These are phyloP conservation scores for Gilbertella persicaria DNA, from an alignment of 371 early-diverging fungal genomes.

Conservation along the genomic window DNA sequence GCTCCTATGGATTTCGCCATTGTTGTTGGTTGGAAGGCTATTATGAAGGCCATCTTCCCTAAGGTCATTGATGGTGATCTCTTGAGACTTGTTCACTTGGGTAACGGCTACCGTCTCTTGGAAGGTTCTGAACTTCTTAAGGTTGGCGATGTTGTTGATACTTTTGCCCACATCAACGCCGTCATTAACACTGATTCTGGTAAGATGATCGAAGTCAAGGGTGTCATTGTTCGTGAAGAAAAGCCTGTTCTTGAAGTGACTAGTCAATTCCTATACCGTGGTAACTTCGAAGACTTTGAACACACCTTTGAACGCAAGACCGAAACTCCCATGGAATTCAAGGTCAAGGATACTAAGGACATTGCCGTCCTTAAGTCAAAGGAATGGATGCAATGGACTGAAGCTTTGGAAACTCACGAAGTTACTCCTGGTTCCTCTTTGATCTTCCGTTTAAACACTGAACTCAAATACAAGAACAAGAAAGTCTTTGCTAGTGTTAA, in stretches of 20 bases:
- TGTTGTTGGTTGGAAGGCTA: conserved; percentile 92
- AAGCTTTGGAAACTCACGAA: conserved; percentile 61
- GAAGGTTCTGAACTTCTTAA: conserved; percentile 78
- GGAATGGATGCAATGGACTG: conserved; percentile 85
- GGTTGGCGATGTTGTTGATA: conserved; percentile 85
- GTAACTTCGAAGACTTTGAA: conserved; percentile 79
- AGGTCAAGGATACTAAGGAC: conserved; percentile 75
- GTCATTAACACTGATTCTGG: conserved; percentile 85
- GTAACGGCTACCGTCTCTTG: conserved; percentile 91
- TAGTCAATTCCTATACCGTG: conserved; percentile 92
- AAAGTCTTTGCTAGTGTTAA: conserved; percentile 67
- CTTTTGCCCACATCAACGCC: conserved; percentile 77
- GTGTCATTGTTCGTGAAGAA: conserved; percentile 62
- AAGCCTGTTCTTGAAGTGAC: conserved; percentile 76
- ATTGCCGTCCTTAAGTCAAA: conserved; percentile 89
- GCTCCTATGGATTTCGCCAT: conserved; percentile 96
- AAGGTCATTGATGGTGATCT: conserved; percentile 94
- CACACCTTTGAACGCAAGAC: conserved; percentile 82
- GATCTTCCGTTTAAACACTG: conserved; percentile 83
- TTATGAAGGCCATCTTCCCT: conserved; percentile 93
- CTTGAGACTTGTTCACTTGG: conserved; percentile 89
- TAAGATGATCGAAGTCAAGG: conserved; percentile 91
- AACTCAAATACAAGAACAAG: conserved; percentile 78
- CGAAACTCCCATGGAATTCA: conserved; percentile 84
- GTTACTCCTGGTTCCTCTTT: conserved; percentile 73